A percentile compares a stretch with the other conserved stretches of the same genome.
phyloP scores from a whole-genome alignment of 2,329 filamentous ascomycete genomes.

The Trichoderma pleuroti region DNA sequence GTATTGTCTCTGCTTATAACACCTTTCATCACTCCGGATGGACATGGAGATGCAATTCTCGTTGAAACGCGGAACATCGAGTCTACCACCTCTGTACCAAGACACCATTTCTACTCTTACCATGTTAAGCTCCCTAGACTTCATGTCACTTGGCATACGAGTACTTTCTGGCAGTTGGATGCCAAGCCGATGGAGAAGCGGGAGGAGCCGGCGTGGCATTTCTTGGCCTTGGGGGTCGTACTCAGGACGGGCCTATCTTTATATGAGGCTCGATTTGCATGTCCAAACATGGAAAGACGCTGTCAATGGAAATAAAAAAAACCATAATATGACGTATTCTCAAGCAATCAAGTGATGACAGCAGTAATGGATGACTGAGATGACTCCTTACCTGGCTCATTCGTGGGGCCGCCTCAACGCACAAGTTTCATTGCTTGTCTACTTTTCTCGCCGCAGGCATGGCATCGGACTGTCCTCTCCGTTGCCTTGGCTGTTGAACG shows the following conservation, averaged over 20 bases:
- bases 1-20: neutral
- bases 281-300: neutral
- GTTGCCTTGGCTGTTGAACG: neutral
- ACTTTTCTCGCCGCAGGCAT: neutral
- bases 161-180: neutral
- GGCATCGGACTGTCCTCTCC: neutral
- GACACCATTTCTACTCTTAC: too few species aligned
- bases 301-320: too few species aligned
- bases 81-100: too few species aligned
- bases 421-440: neutral
- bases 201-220: neutral
- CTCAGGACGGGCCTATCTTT: neutral
- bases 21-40: neutral
- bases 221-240: neutral
- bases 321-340: neutral
- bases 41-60: neutral
- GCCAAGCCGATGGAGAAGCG: neutral
- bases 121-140: too few species aligned
- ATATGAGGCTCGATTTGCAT: neutral
- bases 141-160: neutral
- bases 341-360: rapidly evolving
- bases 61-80: neutral
- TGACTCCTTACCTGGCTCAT: neutral
- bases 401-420: neutral
- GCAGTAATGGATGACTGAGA: neutral